A percentile compares a stretch with the other conserved stretches of the same genome.
Conservation (phyloP, 2,329 filamentous ascomycete genomes). For the Setomelanomma holmii region DNA sequence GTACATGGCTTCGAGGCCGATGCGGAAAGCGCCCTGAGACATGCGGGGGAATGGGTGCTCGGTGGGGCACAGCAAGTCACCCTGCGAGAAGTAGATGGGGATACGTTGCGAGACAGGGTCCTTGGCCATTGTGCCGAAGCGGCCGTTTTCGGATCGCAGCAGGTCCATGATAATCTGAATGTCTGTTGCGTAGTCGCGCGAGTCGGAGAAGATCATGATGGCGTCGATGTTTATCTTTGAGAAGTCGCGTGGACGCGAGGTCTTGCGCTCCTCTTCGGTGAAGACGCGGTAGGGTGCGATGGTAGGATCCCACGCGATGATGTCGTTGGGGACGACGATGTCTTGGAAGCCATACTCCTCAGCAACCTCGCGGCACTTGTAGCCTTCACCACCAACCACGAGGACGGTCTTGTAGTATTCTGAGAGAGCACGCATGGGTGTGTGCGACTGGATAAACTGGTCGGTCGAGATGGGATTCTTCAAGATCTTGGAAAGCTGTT, state of each 20-base stretch:
- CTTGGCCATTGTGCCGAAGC: constrained; percentile 68
- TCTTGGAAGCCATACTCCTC: constrained; percentile 78
- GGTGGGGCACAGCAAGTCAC: constrained; percentile 67
- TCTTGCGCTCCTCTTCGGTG: constrained; percentile 70
- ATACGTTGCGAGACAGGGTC: constrained; percentile 71
- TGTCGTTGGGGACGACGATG: constrained; percentile 76
- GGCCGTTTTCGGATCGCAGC: constrained; percentile 71
- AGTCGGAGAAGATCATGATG: constrained; percentile 78
- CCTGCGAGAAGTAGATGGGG: constrained; percentile 76
- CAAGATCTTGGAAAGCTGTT: constrained; percentile 72
- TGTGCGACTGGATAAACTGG: constrained; percentile 80
- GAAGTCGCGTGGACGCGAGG: constrained; percentile 75
- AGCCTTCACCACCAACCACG: constrained; percentile 77
- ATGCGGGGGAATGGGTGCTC: constrained; percentile 69
- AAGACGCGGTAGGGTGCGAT: constrained; percentile 74
- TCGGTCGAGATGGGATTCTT: constrained; percentile 70
- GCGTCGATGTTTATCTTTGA: constrained; percentile 74
- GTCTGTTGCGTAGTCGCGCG: constrained; percentile 76
- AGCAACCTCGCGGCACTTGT: constrained; percentile 75
- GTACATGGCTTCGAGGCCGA: constrained; percentile 77
- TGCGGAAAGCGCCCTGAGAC: constrained; percentile 78
- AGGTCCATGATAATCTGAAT: constrained; percentile 80
- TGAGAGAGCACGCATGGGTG: constrained; percentile 75
- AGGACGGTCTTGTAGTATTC: constrained; percentile 81
- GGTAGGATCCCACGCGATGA: constrained; percentile 71